Conservation (phyloP, 2,329 filamentous ascomycete genomes). For the Aspergillaceae sp. region DNA sequence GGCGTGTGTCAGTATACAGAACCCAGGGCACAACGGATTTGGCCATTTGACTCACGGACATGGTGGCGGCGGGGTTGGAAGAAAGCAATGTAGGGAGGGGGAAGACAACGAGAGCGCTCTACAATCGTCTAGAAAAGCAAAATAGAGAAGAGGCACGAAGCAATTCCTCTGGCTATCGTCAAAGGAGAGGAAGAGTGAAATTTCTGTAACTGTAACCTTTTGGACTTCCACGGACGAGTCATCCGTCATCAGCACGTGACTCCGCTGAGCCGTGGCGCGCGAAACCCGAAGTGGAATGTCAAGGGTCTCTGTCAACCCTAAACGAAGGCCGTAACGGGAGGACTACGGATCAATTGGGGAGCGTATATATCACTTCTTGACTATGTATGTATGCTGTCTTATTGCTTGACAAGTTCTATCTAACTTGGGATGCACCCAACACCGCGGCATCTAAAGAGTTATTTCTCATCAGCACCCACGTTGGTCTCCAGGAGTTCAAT, state of each 20-base stretch:
- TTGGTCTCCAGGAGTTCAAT: too few relatives aligned
- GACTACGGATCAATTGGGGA: too few relatives aligned
- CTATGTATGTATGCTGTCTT: too few relatives aligned
- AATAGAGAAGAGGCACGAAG: not conserved
- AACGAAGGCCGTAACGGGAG: too few relatives aligned
- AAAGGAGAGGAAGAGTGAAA: too few relatives aligned
- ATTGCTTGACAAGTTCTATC: too few relatives aligned
- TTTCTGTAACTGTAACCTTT: not conserved
- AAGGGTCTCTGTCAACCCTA: too few relatives aligned
- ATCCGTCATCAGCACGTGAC: slow-evolving; percentile 1
- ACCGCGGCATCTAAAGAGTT: too few relatives aligned
- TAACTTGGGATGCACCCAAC: too few relatives aligned
- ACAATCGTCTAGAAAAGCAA: not conserved
- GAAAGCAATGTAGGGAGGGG: not conserved
- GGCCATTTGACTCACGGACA: slow-evolving; percentile 26
- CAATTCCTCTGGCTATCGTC: not conserved
- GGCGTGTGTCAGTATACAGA: slow-evolving; percentile 6
- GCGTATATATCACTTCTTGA: too few relatives aligned
- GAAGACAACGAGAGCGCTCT: not conserved
- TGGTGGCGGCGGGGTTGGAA: slow-evolving; percentile 17
- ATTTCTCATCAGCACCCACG: too few relatives aligned
- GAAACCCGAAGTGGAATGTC: too few relatives aligned
- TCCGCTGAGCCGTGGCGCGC: not conserved
- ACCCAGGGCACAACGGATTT: not conserved
- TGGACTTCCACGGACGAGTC: not conserved